Base-by-base conservation (phyloP, 495 filamentous ascomycete genomes). In the Lindgomyces ingoldianus region DNA sequence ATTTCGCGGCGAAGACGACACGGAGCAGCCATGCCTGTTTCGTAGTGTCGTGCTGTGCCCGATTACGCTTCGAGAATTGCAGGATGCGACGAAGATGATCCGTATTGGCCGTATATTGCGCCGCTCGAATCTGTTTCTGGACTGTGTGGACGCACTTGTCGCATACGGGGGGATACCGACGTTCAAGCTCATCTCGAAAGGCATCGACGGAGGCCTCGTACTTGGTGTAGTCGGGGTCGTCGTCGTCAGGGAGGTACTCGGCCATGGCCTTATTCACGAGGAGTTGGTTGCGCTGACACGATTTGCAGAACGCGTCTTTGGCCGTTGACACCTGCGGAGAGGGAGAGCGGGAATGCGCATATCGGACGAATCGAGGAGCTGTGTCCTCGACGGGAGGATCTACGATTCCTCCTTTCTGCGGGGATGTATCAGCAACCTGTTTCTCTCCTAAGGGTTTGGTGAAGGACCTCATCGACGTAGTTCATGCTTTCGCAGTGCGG, bases 161-260 rank as follows among this genome's bases (percentile, higher is more conserved):
- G 78, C 92, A 96, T 27, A 95, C 85, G 69, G 92, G 90, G 11
- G 92, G 92, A 74, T 94, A 96, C 50, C 84, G 81, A 62, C 85
- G 78, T 74, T 95, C 91, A 41, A 94, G 78, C 33, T 82, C 78
- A 53, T 76, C 77, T 50, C 83, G 83, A 69, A 86, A 92, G 27
- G 77, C 76, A 49, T 82, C 83, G 66, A 86, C 86, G 42, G 81
- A 78, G 49, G 71, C 73, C 61, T 83, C 83, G 62, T 80, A 86
- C 27, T 82, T 79, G 41, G 79, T 74, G 70, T 90, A 88, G 3
- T 77, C 68, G 18, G 87, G 84, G 53, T 89, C 81, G n/a, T 87
- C 81, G 18, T 86, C 77, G 19, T 86, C 78, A 1, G 89, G 87
- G 56, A 89, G 81, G 64, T 91, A 92, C 44, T 84, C 84, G 3